A percentile compares a stretch with the other conserved stretches of the same genome.
Conservation (phyloP, 164 flowering plant species). For the Aristolochia contorta region DNA sequence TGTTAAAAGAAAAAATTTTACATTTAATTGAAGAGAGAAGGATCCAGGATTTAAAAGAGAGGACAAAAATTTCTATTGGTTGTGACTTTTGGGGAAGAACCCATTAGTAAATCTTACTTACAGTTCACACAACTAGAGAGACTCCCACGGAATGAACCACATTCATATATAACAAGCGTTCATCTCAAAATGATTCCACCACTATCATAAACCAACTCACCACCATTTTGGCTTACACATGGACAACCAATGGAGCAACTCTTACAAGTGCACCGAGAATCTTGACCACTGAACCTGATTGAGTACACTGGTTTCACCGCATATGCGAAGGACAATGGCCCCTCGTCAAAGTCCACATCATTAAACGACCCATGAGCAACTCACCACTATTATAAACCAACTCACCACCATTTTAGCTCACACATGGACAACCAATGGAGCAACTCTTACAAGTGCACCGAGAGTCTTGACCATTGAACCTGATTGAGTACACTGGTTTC, state of each 20-base stretch:
- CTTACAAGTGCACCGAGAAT: slow-evolving; percentile 54
- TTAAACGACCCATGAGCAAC: too few relatives aligned
- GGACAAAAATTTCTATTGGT: too few relatives aligned
- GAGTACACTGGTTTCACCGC: slow-evolving; percentile 23
- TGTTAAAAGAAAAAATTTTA: too few relatives aligned
- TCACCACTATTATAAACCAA: slow-evolving; percentile 62
- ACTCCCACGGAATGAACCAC: slow-evolving; percentile 62
- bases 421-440: slow-evolving; percentile 45
- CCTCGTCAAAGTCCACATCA: slow-evolving; percentile 56
- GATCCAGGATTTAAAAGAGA: too few relatives aligned
- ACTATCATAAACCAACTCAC: slow-evolving; percentile 59
- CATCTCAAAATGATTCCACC: slow-evolving; percentile 69
- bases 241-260: slow-evolving; percentile 45
- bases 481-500: too few relatives aligned
- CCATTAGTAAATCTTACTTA: too few relatives aligned
- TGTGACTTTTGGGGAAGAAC: too few relatives aligned
- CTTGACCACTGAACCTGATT: too few relatives aligned
- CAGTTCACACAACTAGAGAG: slow-evolving; percentile 63
- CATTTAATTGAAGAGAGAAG: too few relatives aligned
- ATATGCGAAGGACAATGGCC: slow-evolving; percentile 58
- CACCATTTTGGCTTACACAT: slow-evolving; percentile 72
- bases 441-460: slow-evolving; percentile 72
- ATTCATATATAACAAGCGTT: slow-evolving; percentile 72
- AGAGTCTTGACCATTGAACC: slow-evolving; percentile 15
- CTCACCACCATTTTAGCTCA: slow-evolving; percentile 68